phyloP scores from a whole-genome alignment of 768 basidiomycete species.

The Gloeophyllum trabeum region DNA sequence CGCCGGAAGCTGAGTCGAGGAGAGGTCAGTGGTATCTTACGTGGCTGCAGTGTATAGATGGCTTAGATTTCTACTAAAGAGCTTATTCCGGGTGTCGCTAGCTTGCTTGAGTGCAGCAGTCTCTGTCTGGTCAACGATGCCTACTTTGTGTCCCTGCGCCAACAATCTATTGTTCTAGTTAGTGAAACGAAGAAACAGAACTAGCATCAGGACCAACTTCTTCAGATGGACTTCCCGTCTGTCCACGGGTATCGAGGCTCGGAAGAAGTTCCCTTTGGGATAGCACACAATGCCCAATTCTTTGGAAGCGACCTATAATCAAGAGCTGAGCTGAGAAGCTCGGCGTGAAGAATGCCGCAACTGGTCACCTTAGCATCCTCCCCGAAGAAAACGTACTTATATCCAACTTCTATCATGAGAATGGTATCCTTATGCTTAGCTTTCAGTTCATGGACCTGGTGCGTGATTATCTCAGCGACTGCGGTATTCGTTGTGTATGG shows the following conservation, averaged over 20 bases:
- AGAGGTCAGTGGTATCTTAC: slow-evolving; percentile 30
- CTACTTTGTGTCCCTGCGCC: slow-evolving; percentile 72
- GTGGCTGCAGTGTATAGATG: slow-evolving; percentile 82
- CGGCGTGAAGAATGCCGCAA: background rate
- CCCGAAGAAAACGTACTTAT: slow-evolving; percentile 75
- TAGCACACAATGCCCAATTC: slow-evolving; percentile 75
- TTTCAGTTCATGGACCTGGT: slow-evolving; percentile 48
- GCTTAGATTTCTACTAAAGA: slow-evolving; percentile 66
- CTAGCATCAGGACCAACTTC: slow-evolving; percentile 36
- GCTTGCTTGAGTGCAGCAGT: slow-evolving; percentile 85
- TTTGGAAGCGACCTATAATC: slow-evolving; percentile 51
- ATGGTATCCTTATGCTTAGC: slow-evolving; percentile 52
- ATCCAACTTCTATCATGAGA: slow-evolving; percentile 76
- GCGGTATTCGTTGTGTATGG: background rate
- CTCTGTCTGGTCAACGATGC: slow-evolving; percentile 73
- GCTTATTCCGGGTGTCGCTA: slow-evolving; percentile 59
- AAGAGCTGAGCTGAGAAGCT: background rate
- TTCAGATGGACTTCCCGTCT: slow-evolving; percentile 61
- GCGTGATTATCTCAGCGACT: background rate
- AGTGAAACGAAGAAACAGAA: slow-evolving; percentile 1
- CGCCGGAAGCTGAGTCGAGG: too few species aligned
- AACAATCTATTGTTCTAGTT: slow-evolving; percentile 38
- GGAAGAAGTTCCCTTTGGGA: slow-evolving; percentile 57
- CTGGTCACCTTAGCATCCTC: slow-evolving; percentile 66
- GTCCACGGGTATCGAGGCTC: slow-evolving; percentile 64